Conservation (phyloP, 371 early-diverging fungal genomes). For the Mucor racemosus region DNA sequence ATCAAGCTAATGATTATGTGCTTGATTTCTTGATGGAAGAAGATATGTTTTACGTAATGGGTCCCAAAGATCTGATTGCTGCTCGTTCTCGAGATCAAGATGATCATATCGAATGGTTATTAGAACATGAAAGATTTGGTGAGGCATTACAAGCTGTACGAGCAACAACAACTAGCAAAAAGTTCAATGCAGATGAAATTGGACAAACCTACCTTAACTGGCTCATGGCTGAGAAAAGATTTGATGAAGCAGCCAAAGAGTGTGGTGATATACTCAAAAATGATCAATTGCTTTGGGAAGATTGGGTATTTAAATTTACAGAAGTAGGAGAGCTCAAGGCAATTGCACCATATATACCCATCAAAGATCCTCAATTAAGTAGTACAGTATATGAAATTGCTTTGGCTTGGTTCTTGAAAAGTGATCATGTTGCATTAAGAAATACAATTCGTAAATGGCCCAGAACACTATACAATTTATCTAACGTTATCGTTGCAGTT, state of each 20-base stretch:
- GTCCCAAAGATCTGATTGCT: slow-evolving; percentile 91
- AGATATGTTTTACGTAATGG: slow-evolving; percentile 83
- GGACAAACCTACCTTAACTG: slow-evolving; percentile 83
- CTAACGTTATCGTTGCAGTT: slow-evolving; percentile 76
- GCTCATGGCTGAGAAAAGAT: slow-evolving; percentile 73
- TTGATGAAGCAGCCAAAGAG: slow-evolving; percentile 73
- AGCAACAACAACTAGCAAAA: slow-evolving; percentile 51
- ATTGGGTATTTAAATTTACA: slow-evolving; percentile 87
- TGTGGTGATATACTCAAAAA: slow-evolving; percentile 74
- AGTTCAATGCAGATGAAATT: slow-evolving; percentile 71
- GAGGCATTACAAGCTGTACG: slow-evolving; percentile 75
- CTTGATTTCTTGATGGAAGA: slow-evolving; percentile 65
- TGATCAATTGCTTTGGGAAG: slow-evolving; percentile 83
- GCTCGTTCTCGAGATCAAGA: slow-evolving; percentile 86
- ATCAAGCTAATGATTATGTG: slow-evolving; percentile 91
- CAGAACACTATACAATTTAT: slow-evolving; percentile 69
- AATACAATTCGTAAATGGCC: slow-evolving; percentile 83
- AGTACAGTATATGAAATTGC: slow-evolving; percentile 89
- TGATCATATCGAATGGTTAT: slow-evolving; percentile 94
- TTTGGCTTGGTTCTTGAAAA: slow-evolving; percentile 68
- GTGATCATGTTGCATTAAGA: slow-evolving; percentile 63
- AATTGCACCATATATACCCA: slow-evolving; percentile 81
- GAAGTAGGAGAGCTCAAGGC: slow-evolving; percentile 74
- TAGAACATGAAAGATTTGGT: slow-evolving; percentile 76
- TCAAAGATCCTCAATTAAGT: slow-evolving; percentile 74